Conservation (phyloP, 2,329 filamentous ascomycete genomes). For the Diaporthe australafricana region DNA sequence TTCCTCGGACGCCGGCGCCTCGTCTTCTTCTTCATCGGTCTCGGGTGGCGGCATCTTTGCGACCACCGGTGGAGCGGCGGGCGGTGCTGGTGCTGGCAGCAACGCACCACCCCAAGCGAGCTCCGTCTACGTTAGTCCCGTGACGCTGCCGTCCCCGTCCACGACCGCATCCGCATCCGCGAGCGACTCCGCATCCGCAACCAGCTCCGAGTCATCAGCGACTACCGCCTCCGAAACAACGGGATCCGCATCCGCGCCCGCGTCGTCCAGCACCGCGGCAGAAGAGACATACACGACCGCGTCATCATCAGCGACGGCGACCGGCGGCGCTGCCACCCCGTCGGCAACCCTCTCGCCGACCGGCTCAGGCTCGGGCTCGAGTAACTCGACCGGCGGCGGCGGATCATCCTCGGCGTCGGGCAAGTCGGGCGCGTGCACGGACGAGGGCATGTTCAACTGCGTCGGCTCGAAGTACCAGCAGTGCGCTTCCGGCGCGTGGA, state of each 20-base stretch:
- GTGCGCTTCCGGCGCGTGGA: constrained; percentile 49
- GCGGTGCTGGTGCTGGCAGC: not conserved
- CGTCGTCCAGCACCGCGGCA: too few species aligned
- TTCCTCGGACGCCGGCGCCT: not conserved
- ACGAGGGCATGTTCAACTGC: constrained; percentile 51
- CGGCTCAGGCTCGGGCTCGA: constrained; percentile 27
- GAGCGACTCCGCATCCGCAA: not conserved
- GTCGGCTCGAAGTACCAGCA: constrained; percentile 48
- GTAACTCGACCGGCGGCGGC: constrained; percentile 21
- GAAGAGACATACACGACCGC: too few species aligned
- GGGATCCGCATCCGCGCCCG: not conserved
- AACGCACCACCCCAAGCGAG: not conserved
- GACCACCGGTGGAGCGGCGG: not conserved
- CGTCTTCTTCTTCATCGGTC: not conserved
- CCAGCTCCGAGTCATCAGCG: constrained; percentile 21
- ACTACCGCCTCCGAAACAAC: not conserved
- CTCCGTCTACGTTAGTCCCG: constrained; percentile 20
- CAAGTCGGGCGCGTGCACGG: constrained; percentile 46
- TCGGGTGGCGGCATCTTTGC: constrained; percentile 19
- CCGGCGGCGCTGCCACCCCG: constrained; percentile 21
- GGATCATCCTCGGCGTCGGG: constrained; percentile 37
- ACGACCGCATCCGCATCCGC: not conserved
- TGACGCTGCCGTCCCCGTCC: not conserved
- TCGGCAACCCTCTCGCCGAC: constrained; percentile 25
- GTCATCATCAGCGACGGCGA: not conserved